Evolutionary conservation across 768 basidiomycete species (phyloP).

Genomic region (Basidioascus undulatus): DNA sequence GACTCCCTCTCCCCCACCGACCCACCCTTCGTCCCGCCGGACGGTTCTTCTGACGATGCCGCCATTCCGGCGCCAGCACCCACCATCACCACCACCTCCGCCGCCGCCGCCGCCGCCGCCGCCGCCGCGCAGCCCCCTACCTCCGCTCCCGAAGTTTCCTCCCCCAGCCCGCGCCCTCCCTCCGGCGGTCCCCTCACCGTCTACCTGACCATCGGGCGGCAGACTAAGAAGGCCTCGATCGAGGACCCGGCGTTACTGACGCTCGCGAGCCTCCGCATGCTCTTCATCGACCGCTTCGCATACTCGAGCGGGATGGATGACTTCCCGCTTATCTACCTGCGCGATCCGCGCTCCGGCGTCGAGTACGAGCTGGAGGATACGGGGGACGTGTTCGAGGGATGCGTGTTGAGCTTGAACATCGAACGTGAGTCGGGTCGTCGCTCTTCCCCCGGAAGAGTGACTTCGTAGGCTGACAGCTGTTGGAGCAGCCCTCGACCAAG

Average conservation of each 20-base stretch:
- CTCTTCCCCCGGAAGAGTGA: too few relatives aligned
- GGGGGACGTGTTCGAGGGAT: slow-evolving; percentile 71
- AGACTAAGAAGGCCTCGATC: slow-evolving; percentile 24
- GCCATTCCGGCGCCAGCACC: too few relatives aligned
- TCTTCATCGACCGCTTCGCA: slow-evolving; percentile 86
- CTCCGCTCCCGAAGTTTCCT: not conserved
- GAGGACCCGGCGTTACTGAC: slow-evolving; percentile 34
- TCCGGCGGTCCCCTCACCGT: slow-evolving; percentile 29
- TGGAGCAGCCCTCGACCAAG: slow-evolving; percentile 69
- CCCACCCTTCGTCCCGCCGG: too few relatives aligned
- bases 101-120: not conserved
- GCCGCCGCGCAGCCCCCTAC: not conserved
- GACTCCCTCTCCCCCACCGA: too few relatives aligned
- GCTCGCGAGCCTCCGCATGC: slow-evolving; percentile 47
- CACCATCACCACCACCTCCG: too few relatives aligned
- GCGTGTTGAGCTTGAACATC: slow-evolving; percentile 73
- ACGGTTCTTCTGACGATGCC: too few relatives aligned
- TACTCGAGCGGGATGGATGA: slow-evolving; percentile 62
- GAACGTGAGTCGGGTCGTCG: slow-evolving; percentile 47
- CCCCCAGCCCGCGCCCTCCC: slow-evolving; percentile 18
- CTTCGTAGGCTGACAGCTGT: too few relatives aligned
- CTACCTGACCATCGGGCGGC: slow-evolving; percentile 30
- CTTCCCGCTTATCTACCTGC: slow-evolving; percentile 63
- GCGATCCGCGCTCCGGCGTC: slow-evolving; percentile 73
- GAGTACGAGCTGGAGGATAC: slow-evolving; percentile 91